Base-by-base conservation (phyloP, 2,329 filamentous ascomycete species). In the Trichoderma koningiopsis region DNA sequence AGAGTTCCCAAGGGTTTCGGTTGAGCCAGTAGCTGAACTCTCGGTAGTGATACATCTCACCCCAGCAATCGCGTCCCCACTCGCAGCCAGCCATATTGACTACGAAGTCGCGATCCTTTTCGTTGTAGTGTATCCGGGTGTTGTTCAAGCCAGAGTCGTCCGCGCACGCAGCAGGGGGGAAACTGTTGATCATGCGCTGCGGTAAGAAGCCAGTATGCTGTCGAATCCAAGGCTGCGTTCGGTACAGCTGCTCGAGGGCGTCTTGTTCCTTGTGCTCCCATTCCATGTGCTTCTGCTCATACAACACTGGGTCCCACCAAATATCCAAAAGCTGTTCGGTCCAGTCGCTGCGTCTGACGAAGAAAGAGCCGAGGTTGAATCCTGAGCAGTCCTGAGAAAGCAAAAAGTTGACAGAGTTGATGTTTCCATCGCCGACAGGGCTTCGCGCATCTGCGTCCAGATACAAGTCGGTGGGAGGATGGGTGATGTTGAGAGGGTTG, bases 181-280 rank as follows among this genome's bases (percentile, higher is more conserved):
- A 99, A 71, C 93, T 93, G 84, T 98, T 99, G 82, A 98, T 92
- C 81, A 89, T 92, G 74, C 96, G 91, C 79, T 98, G 95, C 0
- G 92, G 91, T 58, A 97, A 86, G 81, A 99, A 99, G 5, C 89
- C 95, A 3, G 94, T 90, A 75, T 96, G 92, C 68, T 92, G 89
- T 70, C 96, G 89, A 66, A 98, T 89, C 94, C 96, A 99, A 0
- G 96, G 93, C 78, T 98, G 95, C 68, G 91, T 91, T 69, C 86
- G 87, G 82, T 99, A 99, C 72, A 99, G 85, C 81, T 97, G 92
- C 81, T 97, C 94, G 53, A 99, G 83, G 1, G 94, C 93, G 77
- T 98, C 94, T 81, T 99, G 96, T 80, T 99, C 96, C 79, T 98
- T 98, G 84, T 99, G 96, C 77, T 96, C 94, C 96, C 96, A 99